phyloP scores from a whole-genome alignment of 2,329 filamentous ascomycete genomes.

The Fusarium longipes region DNA sequence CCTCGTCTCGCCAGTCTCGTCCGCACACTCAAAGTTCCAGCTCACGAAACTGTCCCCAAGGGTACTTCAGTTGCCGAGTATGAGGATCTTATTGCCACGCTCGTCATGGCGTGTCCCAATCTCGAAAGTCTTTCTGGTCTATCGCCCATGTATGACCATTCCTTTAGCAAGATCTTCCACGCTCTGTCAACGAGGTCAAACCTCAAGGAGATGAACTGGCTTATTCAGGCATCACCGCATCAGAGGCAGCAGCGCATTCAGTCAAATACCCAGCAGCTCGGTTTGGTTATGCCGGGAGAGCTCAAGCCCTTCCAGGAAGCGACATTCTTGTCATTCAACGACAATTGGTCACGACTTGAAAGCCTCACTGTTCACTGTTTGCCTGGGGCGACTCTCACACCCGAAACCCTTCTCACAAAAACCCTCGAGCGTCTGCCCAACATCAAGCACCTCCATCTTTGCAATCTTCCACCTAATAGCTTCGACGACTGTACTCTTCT shows the following conservation, averaged over 20 bases:
- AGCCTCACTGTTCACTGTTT: slow-evolving; percentile 69
- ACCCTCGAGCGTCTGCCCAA: slow-evolving; percentile 63
- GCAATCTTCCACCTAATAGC: slow-evolving; percentile 64
- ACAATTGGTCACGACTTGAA: slow-evolving; percentile 65
- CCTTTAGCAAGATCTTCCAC: slow-evolving; percentile 67
- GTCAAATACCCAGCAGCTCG: slow-evolving; percentile 48
- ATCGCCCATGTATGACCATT: slow-evolving; percentile 65
- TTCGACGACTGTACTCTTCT: slow-evolving; percentile 69
- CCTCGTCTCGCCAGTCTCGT: slow-evolving; percentile 66
- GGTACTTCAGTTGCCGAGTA: slow-evolving; percentile 59
- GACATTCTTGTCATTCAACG: slow-evolving; percentile 63
- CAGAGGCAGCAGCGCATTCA: slow-evolving; percentile 49
- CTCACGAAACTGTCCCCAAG: slow-evolving; percentile 57
- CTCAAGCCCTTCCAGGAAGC: slow-evolving; percentile 51
- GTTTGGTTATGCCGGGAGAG: slow-evolving; percentile 46
- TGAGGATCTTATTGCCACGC: slow-evolving; percentile 67
- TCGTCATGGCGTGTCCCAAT: slow-evolving; percentile 74
- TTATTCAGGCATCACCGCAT: slow-evolving; percentile 56
- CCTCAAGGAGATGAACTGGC: slow-evolving; percentile 70
- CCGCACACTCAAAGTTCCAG: slow-evolving; percentile 64
- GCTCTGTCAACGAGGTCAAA: slow-evolving; percentile 67
- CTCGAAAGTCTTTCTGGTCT: slow-evolving; percentile 69
- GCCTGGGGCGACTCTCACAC: slow-evolving; percentile 64
- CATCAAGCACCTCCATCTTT: slow-evolving; percentile 69
- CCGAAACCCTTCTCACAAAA: slow-evolving; percentile 63